Evolutionary conservation across 495 filamentous ascomycete species (phyloP).

Genomic region (Penicillium arizonense): DNA sequence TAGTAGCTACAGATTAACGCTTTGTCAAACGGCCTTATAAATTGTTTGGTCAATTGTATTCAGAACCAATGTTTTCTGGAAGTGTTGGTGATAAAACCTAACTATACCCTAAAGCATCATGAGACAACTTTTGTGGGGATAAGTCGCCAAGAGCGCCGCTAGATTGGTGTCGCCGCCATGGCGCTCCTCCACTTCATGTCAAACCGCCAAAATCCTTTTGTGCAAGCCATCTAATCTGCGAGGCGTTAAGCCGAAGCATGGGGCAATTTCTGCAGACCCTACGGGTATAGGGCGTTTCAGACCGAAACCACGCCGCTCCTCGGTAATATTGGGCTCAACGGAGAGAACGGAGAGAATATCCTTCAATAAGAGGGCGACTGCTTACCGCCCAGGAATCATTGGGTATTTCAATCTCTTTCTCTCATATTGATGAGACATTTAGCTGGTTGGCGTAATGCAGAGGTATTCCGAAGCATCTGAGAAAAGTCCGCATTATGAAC

Average conservation of each 20-base stretch:
- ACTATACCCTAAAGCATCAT: conserved; percentile 4
- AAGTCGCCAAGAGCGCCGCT: conserved; percentile 9
- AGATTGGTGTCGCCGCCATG: conserved; percentile 1
- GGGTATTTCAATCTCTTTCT: not conserved
- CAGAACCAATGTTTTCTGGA: not conserved
- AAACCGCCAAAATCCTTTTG: not conserved
- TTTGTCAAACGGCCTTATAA: not conserved
- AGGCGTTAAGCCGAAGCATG: conserved; percentile 7
- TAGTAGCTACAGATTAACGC: not conserved
- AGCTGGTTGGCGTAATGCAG: not conserved
- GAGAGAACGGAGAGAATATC: conserved; percentile 7
- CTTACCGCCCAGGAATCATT: not conserved
- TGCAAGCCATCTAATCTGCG: not conserved
- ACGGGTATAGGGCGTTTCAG: conserved; percentile 23
- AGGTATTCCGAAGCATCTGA: not conserved
- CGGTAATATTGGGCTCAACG: conserved; percentile 6
- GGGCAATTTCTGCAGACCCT: conserved; percentile 8
- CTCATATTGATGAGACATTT: not conserved
- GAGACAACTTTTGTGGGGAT: conserved; percentile 10
- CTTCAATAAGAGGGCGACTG: conserved; percentile 14
- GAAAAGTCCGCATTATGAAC: not conserved
- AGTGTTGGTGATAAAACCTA: not conserved
- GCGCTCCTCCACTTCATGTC: conserved; percentile 7
- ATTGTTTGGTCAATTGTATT: not conserved
- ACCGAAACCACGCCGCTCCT: conserved; percentile 11